Conservation (phyloP, 768 basidiomycete genomes). For the Boletus rubescentipes region DNA sequence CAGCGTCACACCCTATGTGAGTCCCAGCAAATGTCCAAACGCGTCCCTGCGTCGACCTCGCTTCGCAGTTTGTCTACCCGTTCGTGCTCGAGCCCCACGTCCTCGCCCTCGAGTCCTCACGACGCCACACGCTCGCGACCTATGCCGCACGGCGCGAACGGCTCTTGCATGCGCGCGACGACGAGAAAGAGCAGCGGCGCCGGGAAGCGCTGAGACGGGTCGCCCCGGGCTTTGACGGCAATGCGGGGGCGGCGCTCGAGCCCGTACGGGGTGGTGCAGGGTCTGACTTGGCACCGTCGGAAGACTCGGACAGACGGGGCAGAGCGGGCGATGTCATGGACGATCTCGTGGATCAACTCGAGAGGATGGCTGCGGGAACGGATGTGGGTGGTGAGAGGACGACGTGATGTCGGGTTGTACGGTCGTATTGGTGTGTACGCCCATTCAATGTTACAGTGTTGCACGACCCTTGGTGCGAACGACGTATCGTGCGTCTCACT, state of each 20-base stretch:
- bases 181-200: constrained; percentile 67
- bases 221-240: constrained; percentile 83
- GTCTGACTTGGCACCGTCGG: background rate
- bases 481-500: no score
- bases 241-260: constrained; percentile 46
- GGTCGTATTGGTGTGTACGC: background rate
- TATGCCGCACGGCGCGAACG: constrained; percentile 68
- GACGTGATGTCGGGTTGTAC: background rate
- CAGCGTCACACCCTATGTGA: constrained; percentile 83
- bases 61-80: constrained; percentile 86
- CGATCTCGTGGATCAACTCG: constrained; percentile 78
- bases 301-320: background rate
- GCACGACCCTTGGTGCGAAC: no score
- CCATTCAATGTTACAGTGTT: no score
- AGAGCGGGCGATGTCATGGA: constrained; percentile 64
- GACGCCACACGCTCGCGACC: constrained; percentile 63
- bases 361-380: constrained; percentile 48
- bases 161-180: constrained; percentile 66
- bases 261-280: constrained; percentile 18
- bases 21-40: constrained; percentile 19
- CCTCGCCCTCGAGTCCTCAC: constrained; percentile 70
- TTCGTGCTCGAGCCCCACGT: constrained; percentile 91
- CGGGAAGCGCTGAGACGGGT: constrained; percentile 70
- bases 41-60: constrained; percentile 1
- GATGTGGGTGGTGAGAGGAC: background rate